Conservation (phyloP, 2,329 filamentous ascomycete genomes). For the Neofusicoccum parvum region DNA sequence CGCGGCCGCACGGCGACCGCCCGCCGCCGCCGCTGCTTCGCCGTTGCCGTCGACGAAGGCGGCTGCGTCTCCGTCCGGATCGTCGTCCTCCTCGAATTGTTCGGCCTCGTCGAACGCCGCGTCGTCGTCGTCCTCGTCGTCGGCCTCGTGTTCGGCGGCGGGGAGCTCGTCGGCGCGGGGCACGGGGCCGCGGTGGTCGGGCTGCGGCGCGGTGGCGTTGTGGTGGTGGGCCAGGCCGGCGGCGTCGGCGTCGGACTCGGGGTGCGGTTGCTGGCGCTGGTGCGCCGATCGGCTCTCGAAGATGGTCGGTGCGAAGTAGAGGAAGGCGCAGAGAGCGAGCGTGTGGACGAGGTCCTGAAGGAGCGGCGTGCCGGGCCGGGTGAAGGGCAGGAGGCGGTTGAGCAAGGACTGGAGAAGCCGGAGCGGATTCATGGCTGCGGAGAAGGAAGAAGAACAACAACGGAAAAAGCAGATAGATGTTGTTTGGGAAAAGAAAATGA, state of each 20-base stretch:
- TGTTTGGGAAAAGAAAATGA: neutral
- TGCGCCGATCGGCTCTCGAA: slow-evolving; percentile 31
- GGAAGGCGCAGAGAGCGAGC: slow-evolving; percentile 43
- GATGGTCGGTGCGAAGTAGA: slow-evolving; percentile 52
- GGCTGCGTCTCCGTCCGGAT: slow-evolving; percentile 11
- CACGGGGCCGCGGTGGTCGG: neutral
- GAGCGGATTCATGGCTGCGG: slow-evolving; percentile 1
- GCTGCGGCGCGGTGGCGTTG: neutral
- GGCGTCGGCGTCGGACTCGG: neutral
- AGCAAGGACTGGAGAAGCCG: slow-evolving; percentile 26
- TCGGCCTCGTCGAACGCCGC: slow-evolving; percentile 21
- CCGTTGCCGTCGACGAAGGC: neutral
- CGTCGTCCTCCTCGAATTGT: neutral
- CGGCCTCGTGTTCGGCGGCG: neutral
- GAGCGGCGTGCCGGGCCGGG: slow-evolving; percentile 49
- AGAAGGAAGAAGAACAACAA: neutral
- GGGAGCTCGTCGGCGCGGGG: neutral
- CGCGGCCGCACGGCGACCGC: slow-evolving; percentile 30
- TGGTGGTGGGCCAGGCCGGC: neutral
- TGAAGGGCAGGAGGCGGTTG: slow-evolving; percentile 52
- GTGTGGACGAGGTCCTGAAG: slow-evolving; percentile 51
- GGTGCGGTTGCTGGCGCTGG: neutral
- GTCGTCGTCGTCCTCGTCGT: slow-evolving; percentile 23
- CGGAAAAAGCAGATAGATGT: neutral
- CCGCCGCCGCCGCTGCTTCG: slow-evolving; percentile 24